phyloP scores from a whole-genome alignment of 1,284 basidiomycete genomes.

The Cryptococcus wingfieldii region DNA sequence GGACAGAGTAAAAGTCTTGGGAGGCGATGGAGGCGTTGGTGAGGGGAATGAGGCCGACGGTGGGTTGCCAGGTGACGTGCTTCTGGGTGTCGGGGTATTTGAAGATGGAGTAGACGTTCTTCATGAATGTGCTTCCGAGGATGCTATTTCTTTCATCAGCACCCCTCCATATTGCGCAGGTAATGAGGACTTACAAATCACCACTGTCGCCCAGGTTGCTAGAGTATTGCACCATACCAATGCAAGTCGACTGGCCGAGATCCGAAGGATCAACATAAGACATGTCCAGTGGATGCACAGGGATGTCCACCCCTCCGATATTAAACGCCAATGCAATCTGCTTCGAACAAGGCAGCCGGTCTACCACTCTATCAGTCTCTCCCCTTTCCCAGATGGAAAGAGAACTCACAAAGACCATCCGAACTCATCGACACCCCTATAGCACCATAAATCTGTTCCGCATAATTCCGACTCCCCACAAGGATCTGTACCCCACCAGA shows the following conservation, averaged over 20 bases:
- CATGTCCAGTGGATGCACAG: slow-evolving; percentile 48
- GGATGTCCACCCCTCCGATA: slow-evolving; percentile 32
- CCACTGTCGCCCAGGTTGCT: slow-evolving; percentile 27
- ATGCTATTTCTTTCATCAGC: slow-evolving; percentile 18
- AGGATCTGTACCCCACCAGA: slow-evolving; percentile 46
- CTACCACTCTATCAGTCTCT: slow-evolving; percentile 14
- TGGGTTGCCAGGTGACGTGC: slow-evolving; percentile 39
- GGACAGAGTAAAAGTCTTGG: slow-evolving; percentile 47
- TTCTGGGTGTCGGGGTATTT: slow-evolving; percentile 41
- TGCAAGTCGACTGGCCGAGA: slow-evolving; percentile 32
- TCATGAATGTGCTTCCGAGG: slow-evolving; percentile 46
- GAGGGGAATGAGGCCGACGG: slow-evolving; percentile 40
- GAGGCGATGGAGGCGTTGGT: slow-evolving; percentile 41
- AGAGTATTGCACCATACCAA: slow-evolving; percentile 45
- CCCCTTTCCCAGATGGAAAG: background rate
- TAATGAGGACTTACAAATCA: slow-evolving; percentile 31
- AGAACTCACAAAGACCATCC: slow-evolving; percentile 37
- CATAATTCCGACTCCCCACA: slow-evolving; percentile 27
- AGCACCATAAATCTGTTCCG: slow-evolving; percentile 40
- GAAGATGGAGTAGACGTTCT: slow-evolving; percentile 48
- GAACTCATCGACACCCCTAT: slow-evolving; percentile 32
- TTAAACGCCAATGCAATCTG: slow-evolving; percentile 41
- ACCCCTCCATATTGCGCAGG: background rate
- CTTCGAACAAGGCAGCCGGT: slow-evolving; percentile 44
- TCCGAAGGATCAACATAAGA: slow-evolving; percentile 38